A percentile compares a stretch with the other conserved stretches of the same genome.
Evolutionary conservation across 2,329 filamentous ascomycete species (phyloP).

Genomic region (Lasiodiplodia theobromae): DNA sequence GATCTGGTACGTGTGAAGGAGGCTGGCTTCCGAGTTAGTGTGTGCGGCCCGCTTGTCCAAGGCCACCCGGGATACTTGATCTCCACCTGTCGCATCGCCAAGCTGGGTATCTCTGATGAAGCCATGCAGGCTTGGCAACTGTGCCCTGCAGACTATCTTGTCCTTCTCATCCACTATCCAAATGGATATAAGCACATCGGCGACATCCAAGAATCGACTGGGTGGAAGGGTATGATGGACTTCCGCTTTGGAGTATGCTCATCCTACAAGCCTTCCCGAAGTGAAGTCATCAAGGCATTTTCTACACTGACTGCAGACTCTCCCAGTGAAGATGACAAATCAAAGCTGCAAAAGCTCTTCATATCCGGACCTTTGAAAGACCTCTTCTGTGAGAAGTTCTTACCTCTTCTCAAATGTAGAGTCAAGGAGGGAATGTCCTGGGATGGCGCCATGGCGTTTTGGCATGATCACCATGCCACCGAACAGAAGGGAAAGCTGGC

Average conservation of each 20-base stretch:
- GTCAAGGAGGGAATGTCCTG: constrained; percentile 62
- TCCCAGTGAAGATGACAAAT: constrained; percentile 14
- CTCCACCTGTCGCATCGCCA: constrained; percentile 72
- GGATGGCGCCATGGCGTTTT: constrained; percentile 69
- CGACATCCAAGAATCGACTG: constrained; percentile 39
- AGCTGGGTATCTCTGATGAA: constrained; percentile 76
- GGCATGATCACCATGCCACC: constrained; percentile 22
- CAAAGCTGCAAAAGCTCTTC: constrained; percentile 64
- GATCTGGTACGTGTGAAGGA: constrained; percentile 69
- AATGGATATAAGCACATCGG: constrained; percentile 66
- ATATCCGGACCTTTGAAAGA: constrained; percentile 75
- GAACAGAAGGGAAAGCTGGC: constrained; percentile 32
- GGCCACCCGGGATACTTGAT: constrained; percentile 63
- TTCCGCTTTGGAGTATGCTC: constrained; percentile 75
- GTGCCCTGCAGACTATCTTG: constrained; percentile 69
- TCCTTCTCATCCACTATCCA: constrained; percentile 73
- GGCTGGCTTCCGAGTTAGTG: constrained; percentile 74
- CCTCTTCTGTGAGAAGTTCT: constrained; percentile 71
- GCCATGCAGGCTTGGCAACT: constrained; percentile 81
- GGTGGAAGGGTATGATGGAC: constrained; percentile 44
- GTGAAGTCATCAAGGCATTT: constrained; percentile 63
- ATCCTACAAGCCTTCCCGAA: constrained; percentile 72
- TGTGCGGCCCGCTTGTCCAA: constrained; percentile 60
- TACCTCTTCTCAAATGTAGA: constrained; percentile 68
- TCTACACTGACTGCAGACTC: constrained; percentile 34